Evolutionary conservation across 306 rosid genomes (phyloP), one percentile per base, ranked within the genome.

Genomic region (Medicago ruthenica): DNA sequence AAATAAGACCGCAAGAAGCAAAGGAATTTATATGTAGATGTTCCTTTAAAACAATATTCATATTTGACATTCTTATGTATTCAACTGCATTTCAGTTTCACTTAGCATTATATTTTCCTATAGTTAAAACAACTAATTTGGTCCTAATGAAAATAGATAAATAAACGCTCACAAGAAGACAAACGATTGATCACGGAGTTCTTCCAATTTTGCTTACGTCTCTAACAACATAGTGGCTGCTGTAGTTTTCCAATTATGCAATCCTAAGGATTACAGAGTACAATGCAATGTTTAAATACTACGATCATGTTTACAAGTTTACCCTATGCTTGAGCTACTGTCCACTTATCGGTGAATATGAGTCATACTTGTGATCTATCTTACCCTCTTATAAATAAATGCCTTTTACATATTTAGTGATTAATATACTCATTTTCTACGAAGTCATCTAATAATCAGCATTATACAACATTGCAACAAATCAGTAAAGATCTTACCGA

Each of bases 401-500:
- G 18, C 8, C 4, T 54, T 36, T 72, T 41, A 34, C 66, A 62
- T 14, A 59, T 66, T 59, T 75, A 40, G 64, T 45, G 73, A 27
- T 50, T 62, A 41, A 58, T 27, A 48, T 67, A 66, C 21, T 15
- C 3, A 22, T 36, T 21, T 62, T 57, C 48, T 27, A 55, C 67
- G 40, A 24, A 34, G 9, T 54, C 48, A 71, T 62, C 68, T 69
- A 17, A 58, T 53, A 42, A 48, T 70, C 65, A 44, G 27, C 2
- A 24, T 1, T 24, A 24, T 5, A 73, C 57, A 57, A 47, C 9
- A 55, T 3, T 67, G 42, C 72, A 76, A 70, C 55, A 76, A 67
- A 58, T 62, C 24, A 66, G 65, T 22, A 83, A 83, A 82, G 68
- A 67, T 87, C 99, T 92, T 96, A 96, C 98, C 99, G 83, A 96